Percentiles rank a stretch among this genome's conserved stretches.
phyloP scores from a whole-genome alignment of 192 early-diverging fungal genomes.

The Dispira parvispora region DNA sequence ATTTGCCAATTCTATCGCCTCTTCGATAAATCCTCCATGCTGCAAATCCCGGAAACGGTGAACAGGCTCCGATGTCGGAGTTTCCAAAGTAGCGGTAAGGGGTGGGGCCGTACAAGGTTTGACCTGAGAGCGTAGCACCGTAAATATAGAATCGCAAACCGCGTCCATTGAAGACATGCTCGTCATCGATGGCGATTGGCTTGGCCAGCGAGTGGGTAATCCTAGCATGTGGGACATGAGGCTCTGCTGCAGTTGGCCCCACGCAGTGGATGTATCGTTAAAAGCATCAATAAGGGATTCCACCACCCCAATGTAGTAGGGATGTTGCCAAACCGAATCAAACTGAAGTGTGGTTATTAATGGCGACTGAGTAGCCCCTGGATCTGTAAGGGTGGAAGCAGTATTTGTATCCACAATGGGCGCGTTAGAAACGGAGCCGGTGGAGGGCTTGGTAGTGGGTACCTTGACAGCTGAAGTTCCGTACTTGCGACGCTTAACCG shows the following conservation, averaged over 20 bases:
- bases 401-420: not conserved
- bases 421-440: not conserved
- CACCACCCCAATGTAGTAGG: not conserved
- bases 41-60: not conserved
- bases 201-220: slow-evolving; percentile 5
- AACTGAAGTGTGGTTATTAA: not conserved
- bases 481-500: not conserved
- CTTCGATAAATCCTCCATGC: not conserved
- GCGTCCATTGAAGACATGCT: not conserved
- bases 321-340: slow-evolving; percentile 3
- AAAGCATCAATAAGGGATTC: not conserved
- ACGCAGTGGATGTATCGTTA: not conserved
- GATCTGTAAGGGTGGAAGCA: not conserved
- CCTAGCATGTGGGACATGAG: not conserved
- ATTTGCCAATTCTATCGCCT: not conserved
- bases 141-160: not conserved
- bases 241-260: not conserved
- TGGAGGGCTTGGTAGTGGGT: not conserved
- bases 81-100: not conserved
- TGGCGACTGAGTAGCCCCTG: not conserved
- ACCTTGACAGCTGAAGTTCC: not conserved
- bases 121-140: not conserved
- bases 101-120: not conserved
- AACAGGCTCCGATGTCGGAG: too few species aligned
- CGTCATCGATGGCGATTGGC: not conserved